Conservation (phyloP, 2,329 filamentous ascomycete species). For the Remersonia thermophila region DNA sequence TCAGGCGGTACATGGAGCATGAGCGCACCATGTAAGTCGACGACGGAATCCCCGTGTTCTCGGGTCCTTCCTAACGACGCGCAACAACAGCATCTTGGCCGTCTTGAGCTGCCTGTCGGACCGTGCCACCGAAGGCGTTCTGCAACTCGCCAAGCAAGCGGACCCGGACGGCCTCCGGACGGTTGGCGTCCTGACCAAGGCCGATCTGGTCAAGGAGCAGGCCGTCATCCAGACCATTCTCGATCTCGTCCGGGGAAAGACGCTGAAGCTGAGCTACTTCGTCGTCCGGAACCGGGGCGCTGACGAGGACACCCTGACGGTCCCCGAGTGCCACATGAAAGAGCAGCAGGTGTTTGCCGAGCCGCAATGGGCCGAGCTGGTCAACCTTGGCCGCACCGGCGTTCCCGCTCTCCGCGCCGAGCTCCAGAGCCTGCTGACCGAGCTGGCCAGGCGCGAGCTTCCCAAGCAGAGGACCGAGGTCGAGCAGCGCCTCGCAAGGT, state of each 20-base stretch:
- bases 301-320: constrained; percentile 25
- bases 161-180: constrained; percentile 32
- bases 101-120: constrained; percentile 30
- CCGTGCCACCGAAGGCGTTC: constrained; percentile 27
- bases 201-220: constrained; percentile 38
- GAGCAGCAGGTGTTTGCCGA: constrained; percentile 28
- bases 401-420: constrained; percentile 24
- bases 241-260: constrained; percentile 28
- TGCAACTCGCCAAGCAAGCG: constrained; percentile 25
- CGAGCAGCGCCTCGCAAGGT: constrained; percentile 3
- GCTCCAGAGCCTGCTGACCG: constrained; percentile 26
- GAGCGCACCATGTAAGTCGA: constrained; percentile 31
- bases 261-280: constrained; percentile 35
- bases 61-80: neutral
- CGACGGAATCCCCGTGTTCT: neutral
- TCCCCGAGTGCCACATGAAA: constrained; percentile 20
- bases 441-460: constrained; percentile 28
- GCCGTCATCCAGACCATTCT: constrained; percentile 27
- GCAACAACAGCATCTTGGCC: constrained; percentile 26
- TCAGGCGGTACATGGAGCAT: constrained; percentile 33
- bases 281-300: constrained; percentile 36
- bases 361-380: constrained; percentile 23
- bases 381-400: constrained; percentile 20
- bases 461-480: constrained; percentile 25
- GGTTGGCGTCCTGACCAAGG: constrained; percentile 44